Evolutionary conservation across 192 early-diverging fungal species (phyloP).

Genomic region (Coemansia javaensis): DNA sequence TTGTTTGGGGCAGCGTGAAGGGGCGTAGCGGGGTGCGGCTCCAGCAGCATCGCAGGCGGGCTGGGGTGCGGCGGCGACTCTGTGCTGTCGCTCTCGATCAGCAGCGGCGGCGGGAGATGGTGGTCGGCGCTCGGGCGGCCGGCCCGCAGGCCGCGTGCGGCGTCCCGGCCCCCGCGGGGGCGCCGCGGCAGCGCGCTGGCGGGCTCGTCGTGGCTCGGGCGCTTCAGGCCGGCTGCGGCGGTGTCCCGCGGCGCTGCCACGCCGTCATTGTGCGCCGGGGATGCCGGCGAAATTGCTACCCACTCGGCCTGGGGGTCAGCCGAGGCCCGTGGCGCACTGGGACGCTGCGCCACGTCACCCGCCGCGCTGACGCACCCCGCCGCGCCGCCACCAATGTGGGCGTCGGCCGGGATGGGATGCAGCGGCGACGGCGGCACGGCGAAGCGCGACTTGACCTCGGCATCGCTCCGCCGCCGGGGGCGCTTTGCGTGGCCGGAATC

Average conservation of each 20-base stretch:
- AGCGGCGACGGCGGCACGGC: conserved; percentile 9
- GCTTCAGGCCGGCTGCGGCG: conserved; percentile 2
- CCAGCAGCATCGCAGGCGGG: background rate
- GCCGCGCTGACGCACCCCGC: background rate
- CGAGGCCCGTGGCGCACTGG: conserved; percentile 7
- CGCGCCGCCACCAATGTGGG: conserved; percentile 4
- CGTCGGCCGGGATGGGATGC: conserved; percentile 9
- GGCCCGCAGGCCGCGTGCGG: background rate
- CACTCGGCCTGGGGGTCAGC: conserved; percentile 7
- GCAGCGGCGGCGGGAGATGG: no score
- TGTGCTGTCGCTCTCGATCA: no score
- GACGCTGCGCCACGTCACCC: background rate
- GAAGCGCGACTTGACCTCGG: conserved; percentile 33
- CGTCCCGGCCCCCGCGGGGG: background rate
- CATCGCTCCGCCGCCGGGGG: conserved; percentile 36
- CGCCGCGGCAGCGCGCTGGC: background rate
- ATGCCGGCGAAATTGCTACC: conserved; percentile 13
- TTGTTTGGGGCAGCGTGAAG: conserved; percentile 2
- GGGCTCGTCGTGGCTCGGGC: conserved; percentile 26
- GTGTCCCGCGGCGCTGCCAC: background rate
- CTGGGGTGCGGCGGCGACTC: no score
- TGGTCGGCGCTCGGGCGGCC: background rate
- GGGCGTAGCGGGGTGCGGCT: background rate
- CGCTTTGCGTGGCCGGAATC: conserved; percentile 1
- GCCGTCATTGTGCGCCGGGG: conserved; percentile 8